Base-by-base conservation (phyloP, 257 asterid species). In the Gardenia jasminoides region DNA sequence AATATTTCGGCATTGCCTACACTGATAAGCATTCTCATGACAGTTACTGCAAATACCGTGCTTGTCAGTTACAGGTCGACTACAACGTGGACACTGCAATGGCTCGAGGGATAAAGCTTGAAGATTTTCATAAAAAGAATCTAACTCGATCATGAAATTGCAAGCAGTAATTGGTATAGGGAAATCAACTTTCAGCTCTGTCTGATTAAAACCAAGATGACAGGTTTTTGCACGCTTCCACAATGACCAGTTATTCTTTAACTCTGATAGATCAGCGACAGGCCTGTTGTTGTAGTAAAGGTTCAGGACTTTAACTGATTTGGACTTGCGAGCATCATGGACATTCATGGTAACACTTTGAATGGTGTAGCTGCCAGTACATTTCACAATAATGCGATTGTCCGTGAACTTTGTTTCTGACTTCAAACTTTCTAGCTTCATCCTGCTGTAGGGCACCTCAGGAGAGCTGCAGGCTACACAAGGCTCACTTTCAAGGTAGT, bases 401-500 rank as follows among this genome's bases (percentile, higher is more conserved):
- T 93, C 99, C 7, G 99, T 96, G 90, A 93, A 96, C 91, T 93
- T 96, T 56, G 98, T 96, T 85, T 96, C 99, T 52, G 98, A 96
- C 81, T 96, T 96, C 85, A 96, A 83, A 82, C 94, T 96, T 88
- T 96, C 99, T 44, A 96, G 94, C 91, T 96, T 96, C 97, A 93
- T 92, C 90, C 97, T 90, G 85, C 94, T 92, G 82, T 91, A 96
- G 33, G 99, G 98, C 74, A 91, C 99, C 93, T 96, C 99, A 43
- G 98, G 99, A 30, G 99, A 92, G 89, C 99, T 96, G 90, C 99
- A 96, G 81, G 98, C 96, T 83, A 96, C 99, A 89, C 99, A 96
- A 78, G 99, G 99, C 83, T 96, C 99, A 85, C 99, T 96, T 87
- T 96, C 99, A 77, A 96, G 99, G 90, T 96, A 96, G 88, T 96